Base-by-base conservation (phyloP, 352 stramenopile genomes). In the Phytophthora lateralis region DNA sequence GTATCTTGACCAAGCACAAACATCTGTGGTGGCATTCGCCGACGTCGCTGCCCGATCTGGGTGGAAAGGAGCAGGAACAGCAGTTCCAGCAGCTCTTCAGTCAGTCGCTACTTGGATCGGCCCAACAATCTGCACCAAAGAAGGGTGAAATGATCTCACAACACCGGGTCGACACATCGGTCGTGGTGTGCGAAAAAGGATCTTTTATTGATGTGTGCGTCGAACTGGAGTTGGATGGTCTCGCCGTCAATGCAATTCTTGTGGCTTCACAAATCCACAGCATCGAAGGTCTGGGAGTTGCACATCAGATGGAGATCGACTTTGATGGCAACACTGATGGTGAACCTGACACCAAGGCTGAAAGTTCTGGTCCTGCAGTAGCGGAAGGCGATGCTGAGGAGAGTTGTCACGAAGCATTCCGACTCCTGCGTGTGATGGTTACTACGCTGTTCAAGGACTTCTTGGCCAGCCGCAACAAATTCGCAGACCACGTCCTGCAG, bases 21-120 rank as follows among this genome's bases (percentile, higher is more conserved):
- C 93, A 98, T 61, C 27, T 99, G 15, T 95, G 97, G 66, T 99
- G 97, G 97, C 96, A 97, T 35, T 98, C 91, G 29, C 73, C 83
- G 7, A 82, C 85, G 14, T 90, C 90, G 10, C 57, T 83, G 10
- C 96, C 96, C 2, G 96, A 98, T 73, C 69, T 99, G 12, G 96
- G 96, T 41, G 82, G 85, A 0, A 75, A 79, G 18, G 81, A 95
- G 55, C 89, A 85, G 63, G 93, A 96, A 69, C 84, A 98, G 46
- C 82, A 98, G 45, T 92, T 97, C 56, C 86, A 90, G 20, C 68
- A 83, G 27, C 48, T 88, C 26, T 79, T 85, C 30, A 80, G 63
- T 38, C 65, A 85, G 30, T 87, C 77, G 42, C 44, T 85, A 2
- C 46, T 78, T 1, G 63, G 48, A 21, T 71, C 60, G 9, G 57